These are phyloP conservation scores for Saccharomycopsis vini DNA, from an alignment of 805 yeast species.

Conservation along the genomic window DNA sequence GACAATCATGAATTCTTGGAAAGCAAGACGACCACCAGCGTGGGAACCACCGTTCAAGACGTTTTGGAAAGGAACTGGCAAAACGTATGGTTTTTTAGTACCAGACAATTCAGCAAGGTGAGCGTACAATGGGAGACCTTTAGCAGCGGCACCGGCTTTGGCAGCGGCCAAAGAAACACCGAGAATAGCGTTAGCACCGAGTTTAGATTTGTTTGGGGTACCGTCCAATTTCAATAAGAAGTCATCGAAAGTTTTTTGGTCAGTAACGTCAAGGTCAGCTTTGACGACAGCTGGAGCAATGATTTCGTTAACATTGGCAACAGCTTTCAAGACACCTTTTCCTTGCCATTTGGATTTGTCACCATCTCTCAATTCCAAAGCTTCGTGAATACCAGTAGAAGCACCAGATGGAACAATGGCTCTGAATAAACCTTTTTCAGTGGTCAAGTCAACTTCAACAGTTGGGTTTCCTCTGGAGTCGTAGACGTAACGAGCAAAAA, in stretches of 20 bases:
- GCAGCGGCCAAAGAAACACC: slow-evolving; percentile 98
- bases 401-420: slow-evolving; percentile 99
- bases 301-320: slow-evolving; percentile 86
- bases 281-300: slow-evolving; percentile 90
- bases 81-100: slow-evolving; percentile 64
- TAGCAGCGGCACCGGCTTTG: slow-evolving; percentile 97
- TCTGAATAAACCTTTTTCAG: slow-evolving; percentile 90
- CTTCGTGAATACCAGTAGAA: slow-evolving; percentile 98
- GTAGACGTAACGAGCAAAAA: slow-evolving; percentile 94
- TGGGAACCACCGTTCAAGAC: slow-evolving; percentile 99
- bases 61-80: slow-evolving; percentile 99
- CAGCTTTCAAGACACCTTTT: slow-evolving; percentile 97
- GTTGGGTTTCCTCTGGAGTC: slow-evolving; percentile 99
- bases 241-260: slow-evolving; percentile 82
- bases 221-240: slow-evolving; percentile 87
- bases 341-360: slow-evolving; percentile 98
- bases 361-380: slow-evolving; percentile 95
- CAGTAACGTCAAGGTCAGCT: slow-evolving; percentile 72
- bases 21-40: slow-evolving; percentile 98
- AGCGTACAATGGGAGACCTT: slow-evolving; percentile 85
- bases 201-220: slow-evolving; percentile 92
- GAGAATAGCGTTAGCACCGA: slow-evolving; percentile 97
- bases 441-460: slow-evolving; percentile 94
- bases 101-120: slow-evolving; percentile 79
- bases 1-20: slow-evolving; percentile 99